phyloP scores from a whole-genome alignment of 2,329 filamentous ascomycete genomes.

The Fusarium sp. region DNA sequence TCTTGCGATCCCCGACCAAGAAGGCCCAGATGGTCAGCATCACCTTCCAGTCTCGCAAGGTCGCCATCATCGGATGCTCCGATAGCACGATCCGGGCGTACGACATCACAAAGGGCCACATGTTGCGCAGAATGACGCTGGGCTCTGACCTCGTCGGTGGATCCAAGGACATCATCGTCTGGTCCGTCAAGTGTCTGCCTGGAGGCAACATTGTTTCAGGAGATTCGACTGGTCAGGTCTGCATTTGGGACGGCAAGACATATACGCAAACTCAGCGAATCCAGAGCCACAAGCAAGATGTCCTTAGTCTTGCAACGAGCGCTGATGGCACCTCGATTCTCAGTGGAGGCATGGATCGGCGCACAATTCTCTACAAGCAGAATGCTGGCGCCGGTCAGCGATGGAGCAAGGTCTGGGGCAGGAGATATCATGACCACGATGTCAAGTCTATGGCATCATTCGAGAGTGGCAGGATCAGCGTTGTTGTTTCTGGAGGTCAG shows the following conservation, averaged over 20 bases:
- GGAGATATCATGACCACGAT: conserved; percentile 91
- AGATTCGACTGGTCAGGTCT: conserved; percentile 92
- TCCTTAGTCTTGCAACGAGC: conserved; percentile 87
- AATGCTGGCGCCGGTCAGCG: conserved; percentile 68
- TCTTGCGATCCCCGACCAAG: conserved; percentile 83
- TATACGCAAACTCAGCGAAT: conserved; percentile 90
- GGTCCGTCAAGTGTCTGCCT: conserved; percentile 89
- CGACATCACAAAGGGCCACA: conserved; percentile 82
- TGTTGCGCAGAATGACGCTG: conserved; percentile 85
- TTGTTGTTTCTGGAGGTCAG: conserved; percentile 91
- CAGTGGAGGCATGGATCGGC: conserved; percentile 91
- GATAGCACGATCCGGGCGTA: conserved; percentile 95
- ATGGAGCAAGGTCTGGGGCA: conserved; percentile 89
- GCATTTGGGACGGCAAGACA: conserved; percentile 93
- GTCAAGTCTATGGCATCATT: conserved; percentile 95
- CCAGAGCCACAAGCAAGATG: conserved; percentile 88
- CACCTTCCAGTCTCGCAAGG: conserved; percentile 85
- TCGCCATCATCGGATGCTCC: conserved; percentile 91
- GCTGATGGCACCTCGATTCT: conserved; percentile 84
- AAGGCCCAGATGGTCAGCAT: conserved; percentile 92
- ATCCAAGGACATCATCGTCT: conserved; percentile 88
- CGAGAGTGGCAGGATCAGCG: conserved; percentile 84
- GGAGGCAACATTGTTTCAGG: conserved; percentile 93
- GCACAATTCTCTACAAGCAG: conserved; percentile 85
- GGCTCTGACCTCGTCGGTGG: conserved; percentile 82